These are phyloP conservation scores for Conringia planisiliqua DNA, from an alignment of 345 rosid species.

Conservation along the genomic window DNA sequence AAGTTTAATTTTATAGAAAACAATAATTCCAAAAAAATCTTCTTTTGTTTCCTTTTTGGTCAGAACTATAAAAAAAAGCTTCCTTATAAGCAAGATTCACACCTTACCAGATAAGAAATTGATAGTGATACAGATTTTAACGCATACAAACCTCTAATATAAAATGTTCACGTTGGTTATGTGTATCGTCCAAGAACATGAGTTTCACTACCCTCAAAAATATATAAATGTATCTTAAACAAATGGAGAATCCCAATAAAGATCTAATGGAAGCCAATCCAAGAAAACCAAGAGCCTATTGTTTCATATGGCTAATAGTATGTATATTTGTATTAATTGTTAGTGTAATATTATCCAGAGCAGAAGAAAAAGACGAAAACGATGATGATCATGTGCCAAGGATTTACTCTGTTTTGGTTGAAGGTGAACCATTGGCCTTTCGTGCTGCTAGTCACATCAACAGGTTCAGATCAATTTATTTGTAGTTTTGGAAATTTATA, in stretches of 20 bases:
- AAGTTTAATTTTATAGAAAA: background rate
- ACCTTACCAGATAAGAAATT: slow-evolving; percentile 9
- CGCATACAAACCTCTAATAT: background rate
- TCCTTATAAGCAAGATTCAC: slow-evolving; percentile 28
- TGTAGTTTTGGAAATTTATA: background rate
- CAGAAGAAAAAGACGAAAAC: slow-evolving; percentile 11
- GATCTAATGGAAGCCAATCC: slow-evolving; percentile 23
- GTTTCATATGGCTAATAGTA: slow-evolving; percentile 33
- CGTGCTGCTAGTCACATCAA: slow-evolving; percentile 21
- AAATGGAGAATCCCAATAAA: slow-evolving; percentile 16
- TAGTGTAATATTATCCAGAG: slow-evolving; percentile 18
- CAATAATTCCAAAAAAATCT: background rate
- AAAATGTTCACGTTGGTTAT: slow-evolving; percentile 26
- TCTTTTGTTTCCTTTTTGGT: background rate
- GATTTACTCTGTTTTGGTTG: slow-evolving; percentile 59
- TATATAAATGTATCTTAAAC: slow-evolving; percentile 5
- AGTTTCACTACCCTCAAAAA: slow-evolving; percentile 10
- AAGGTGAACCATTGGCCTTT: slow-evolving; percentile 59
- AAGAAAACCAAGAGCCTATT: slow-evolving; percentile 7
- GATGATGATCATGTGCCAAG: slow-evolving; percentile 38
- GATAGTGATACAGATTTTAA: slow-evolving; percentile 13
- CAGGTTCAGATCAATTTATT: slow-evolving; percentile 37
- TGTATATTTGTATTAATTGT: slow-evolving; percentile 23
- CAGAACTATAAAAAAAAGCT: background rate
- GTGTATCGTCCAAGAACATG: slow-evolving; percentile 25